Base-by-base conservation (phyloP, 2,329 filamentous ascomycete species). In the Meredithiella fracta region DNA sequence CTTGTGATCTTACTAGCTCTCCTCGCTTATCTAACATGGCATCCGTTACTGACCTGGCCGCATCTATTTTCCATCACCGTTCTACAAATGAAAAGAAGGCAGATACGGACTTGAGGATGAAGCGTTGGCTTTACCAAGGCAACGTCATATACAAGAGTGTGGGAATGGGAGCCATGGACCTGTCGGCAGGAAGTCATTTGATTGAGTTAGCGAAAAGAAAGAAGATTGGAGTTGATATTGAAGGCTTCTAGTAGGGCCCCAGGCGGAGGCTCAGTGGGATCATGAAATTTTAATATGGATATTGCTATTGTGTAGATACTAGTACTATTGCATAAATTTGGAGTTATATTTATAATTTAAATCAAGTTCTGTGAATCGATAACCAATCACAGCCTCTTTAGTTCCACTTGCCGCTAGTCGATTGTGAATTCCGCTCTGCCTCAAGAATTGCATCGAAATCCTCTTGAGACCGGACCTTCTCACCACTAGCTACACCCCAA, bases 71-170 rank as follows among this genome's bases (percentile, higher is more conserved):
- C n/a, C n/a, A n/a, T n/a, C n/a, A n/a, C n/a, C n/a, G n/a, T n/a
- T n/a, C n/a, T n/a, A n/a, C n/a, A n/a, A n/a, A n/a, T n/a, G n/a
- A n/a, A n/a, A 34, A 49, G 52, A 70, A 73, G 62, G 67, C 70
- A 58, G 68, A 70, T 59, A 70, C 69, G 58, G 73, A 78, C 53
- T 70, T 78, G 54, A 68, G 73, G 9, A 66, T 82, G 55, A 68
- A 70, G 26, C 67, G 70, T 20, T 83, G 80, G 80, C 64, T 83
- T 56, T 69, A 74, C 57, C 71, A 72, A 2, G 81, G 81, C 0
- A 84, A 81, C 58, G 80, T 85, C 20, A 74, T 85, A 6, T 85
- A 83, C 64, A 85, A 84, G 70, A 79, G 77, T 59, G 81, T 85
- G 0, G 81, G 81, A 0, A 65, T 84, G 51, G 81, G 80, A 0